phyloP scores from a whole-genome alignment of 768 basidiomycete species.

The Lactifluus subvellereus region DNA sequence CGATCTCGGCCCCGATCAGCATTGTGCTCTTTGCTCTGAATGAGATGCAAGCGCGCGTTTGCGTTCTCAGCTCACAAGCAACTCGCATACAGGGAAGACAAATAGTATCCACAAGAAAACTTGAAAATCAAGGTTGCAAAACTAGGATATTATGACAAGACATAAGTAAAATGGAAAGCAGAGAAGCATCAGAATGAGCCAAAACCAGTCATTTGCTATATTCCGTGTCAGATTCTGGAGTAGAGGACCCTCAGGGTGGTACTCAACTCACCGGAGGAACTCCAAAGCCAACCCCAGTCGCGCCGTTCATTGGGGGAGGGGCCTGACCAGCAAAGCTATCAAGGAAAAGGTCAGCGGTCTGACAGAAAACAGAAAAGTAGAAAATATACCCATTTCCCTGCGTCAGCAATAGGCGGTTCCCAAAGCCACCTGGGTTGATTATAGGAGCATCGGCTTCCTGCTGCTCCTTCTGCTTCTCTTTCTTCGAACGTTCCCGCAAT shows the following conservation, averaged over 20 bases:
- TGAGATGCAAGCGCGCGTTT: too few relatives aligned
- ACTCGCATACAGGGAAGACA: neutral
- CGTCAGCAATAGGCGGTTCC: slow-evolving; percentile 58
- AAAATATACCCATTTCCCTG: slow-evolving; percentile 58
- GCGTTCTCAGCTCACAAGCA: neutral
- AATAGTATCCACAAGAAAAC: neutral
- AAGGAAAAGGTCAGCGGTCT: slow-evolving; percentile 5
- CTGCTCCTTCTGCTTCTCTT: slow-evolving; percentile 84
- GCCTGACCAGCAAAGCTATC: slow-evolving; percentile 57
- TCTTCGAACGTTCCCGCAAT: slow-evolving; percentile 80
- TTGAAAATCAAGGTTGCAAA: slow-evolving; percentile 1
- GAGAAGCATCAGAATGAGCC: slow-evolving; percentile 18
- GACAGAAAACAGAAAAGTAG: neutral
- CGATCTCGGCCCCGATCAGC: neutral
- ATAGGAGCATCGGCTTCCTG: slow-evolving; percentile 82
- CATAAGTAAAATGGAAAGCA: slow-evolving; percentile 1
- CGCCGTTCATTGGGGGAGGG: slow-evolving; percentile 56
- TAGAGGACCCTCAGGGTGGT: neutral
- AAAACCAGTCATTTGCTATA: slow-evolving; percentile 26
- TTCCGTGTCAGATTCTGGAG: neutral
- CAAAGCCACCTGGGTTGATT: slow-evolving; percentile 75
- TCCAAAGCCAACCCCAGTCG: slow-evolving; percentile 43
- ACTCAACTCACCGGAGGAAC: slow-evolving; percentile 48
- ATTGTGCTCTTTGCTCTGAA: neutral
- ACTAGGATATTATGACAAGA: slow-evolving; percentile 6